Evolutionary conservation across 495 filamentous ascomycete species (phyloP), one percentile per base, ranked within the genome.

Genomic region (Bacidia rubella): DNA sequence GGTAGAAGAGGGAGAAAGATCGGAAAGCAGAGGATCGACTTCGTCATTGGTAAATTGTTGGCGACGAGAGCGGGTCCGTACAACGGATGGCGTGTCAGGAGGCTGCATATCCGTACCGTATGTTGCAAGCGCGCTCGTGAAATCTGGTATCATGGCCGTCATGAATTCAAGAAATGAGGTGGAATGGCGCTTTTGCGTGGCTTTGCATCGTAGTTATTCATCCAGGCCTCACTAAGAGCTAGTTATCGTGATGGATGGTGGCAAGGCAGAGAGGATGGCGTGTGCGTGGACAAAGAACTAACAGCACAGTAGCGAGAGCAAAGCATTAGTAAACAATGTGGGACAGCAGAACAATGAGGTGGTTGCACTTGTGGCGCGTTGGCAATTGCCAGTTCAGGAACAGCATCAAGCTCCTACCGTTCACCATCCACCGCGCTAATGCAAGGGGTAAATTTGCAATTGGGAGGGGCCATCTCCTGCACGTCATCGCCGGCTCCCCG

Each of bases 1-100:
- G 2, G 75, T 79, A 7, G 74, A 71, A 51, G 77, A 66, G 12
- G 77, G 74, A 4, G 76, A 78, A 3, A 80, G 60, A 51, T 73
- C 74, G 42, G 68, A 63, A 23, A 81, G 70, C 1, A 81, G 61
- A 53, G 76, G 75, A 46, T 79, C 74, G 20, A 69, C 22, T 2
- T 61, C 55, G 41, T 58, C 41, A 25, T 29, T 24, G 7, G 59
- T 54, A 19, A 60, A 52, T 4, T 52, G 47, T 49, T 54, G 54
- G 43, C 54, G 62, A 2, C 62, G 65, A 26, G 62, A 52, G 15
- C 53, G 63, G 11, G 62, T 59, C 29, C 67, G 62, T 35, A 58
- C 61, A 1, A 63, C 57, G 11, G 67, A 65, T 44, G 52, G 53
- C 0, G 65, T 61, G 32, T 53, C 22, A 49, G 51, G 41, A 15